Conservation (phyloP, 768 basidiomycete species). For the Mrakia frigida region DNA sequence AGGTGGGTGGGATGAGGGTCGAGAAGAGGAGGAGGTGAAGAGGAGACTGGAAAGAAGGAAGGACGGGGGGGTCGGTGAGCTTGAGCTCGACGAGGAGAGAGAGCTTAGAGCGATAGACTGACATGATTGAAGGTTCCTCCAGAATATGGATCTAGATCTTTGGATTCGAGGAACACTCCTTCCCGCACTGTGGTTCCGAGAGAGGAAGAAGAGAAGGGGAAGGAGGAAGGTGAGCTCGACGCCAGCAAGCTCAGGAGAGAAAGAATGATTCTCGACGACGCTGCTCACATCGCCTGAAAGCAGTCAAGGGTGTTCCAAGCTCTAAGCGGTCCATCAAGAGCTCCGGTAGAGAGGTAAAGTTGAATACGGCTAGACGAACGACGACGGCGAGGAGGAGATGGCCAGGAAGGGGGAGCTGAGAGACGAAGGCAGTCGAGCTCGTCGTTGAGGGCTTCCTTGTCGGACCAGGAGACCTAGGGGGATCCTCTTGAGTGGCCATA, state of each 20-base stretch:
- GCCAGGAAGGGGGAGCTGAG: neutral
- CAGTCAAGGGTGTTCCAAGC: constrained; percentile 73
- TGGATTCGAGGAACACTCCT: constrained; percentile 71
- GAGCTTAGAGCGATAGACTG: constrained; percentile 39
- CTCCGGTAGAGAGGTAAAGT: constrained; percentile 51
- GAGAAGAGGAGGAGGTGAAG: constrained; percentile 71
- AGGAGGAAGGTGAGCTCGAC: constrained; percentile 32
- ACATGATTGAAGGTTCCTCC: constrained; percentile 85
- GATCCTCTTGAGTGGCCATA: too few species aligned
- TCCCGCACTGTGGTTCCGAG: constrained; percentile 76
- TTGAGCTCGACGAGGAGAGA: constrained; percentile 21
- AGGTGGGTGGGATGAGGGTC: constrained; percentile 58
- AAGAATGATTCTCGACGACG: neutral
- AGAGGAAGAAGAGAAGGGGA: constrained; percentile 17
- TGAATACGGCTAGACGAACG: constrained; percentile 51
- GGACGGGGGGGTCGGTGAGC: neutral
- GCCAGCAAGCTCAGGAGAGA: constrained; percentile 13
- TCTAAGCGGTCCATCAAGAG: constrained; percentile 65
- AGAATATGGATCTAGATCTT: constrained; percentile 79
- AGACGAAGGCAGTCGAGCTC: constrained; percentile 13
- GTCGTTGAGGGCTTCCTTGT: neutral
- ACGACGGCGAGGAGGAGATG: constrained; percentile 34
- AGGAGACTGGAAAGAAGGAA: constrained; percentile 57
- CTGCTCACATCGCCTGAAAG: constrained; percentile 66
- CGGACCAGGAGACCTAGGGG: too few species aligned